Evolutionary conservation across 1,284 basidiomycete species (phyloP), one percentile per base, ranked within the genome.

Genomic region (Tilletia setariae): DNA sequence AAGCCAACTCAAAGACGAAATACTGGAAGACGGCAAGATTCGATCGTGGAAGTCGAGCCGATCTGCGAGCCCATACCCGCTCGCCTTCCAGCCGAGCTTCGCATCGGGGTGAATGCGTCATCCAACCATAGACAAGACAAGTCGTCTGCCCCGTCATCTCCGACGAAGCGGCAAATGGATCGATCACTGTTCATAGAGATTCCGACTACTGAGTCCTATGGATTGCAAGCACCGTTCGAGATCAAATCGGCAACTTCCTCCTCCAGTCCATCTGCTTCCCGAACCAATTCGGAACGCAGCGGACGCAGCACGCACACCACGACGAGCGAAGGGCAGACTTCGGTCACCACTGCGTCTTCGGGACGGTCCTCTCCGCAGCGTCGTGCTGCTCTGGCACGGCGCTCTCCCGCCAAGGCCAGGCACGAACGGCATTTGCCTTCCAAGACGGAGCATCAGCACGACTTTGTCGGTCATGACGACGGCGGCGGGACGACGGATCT

Each of bases 211-310:
- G 30, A 61, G 13, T 2, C 56, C 15, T 61, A 61, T 21, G 56
- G 56, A 16, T 16, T 61, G 56, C 56, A 61, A 21, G 28, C 56
- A 15, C 28, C 56, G 19, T 30, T 61, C 28, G 28, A 61, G 16
- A 19, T 61, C 3, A 61, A 32, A 30, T 32, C 23, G 56, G n/a
- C 56, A 21, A 11, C 28, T 15, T 35, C 32, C 16, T 19, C 30
- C 9, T 61, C 56, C 11, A 61, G 56, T 30, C 56, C 56, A 11
- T 61, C 32, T 7, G 56, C 56, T 21, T 61, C 56, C 7, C 56
- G 56, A 6, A 61, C 56, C 28, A 61, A 61, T 21, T 61, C 56
- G 56, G 56, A 61, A 30, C 56, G 56, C 30, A 61, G 56, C 21
- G 56, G 28, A 15, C 56, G 56, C 7, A 61, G 56, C n/a, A 30